Base-by-base conservation (phyloP, 352 stramenopile species). In the Phytophthora pisi region DNA sequence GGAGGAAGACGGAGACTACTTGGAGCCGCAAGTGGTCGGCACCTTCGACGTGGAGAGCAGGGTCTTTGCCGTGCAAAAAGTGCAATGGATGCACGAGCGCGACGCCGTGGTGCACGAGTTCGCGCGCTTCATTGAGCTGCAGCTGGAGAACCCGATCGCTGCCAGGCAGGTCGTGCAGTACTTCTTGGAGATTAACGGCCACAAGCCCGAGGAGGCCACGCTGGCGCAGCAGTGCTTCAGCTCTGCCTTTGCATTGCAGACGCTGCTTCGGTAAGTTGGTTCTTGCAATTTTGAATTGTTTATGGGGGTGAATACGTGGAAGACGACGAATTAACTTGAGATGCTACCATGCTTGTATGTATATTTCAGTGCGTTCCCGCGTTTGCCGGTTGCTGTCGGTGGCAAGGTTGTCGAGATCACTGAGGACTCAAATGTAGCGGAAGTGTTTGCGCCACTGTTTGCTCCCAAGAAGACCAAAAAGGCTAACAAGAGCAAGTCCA, bases 221-320 rank as follows among this genome's bases (percentile, higher is more conserved):
- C 43, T 66, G 15, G 86, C 82, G 7, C 75, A 94, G 68, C 82
- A 93, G 74, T 91, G 82, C 60, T 89, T 92, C 53, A 91, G 86
- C 64, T 80, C 83, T 47, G 86, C 84, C 16, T 95, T 95, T 55
- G 82, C 86, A 0, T 68, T 95, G 20, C 86, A 95, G 60, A 91
- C 85, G 16, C 51, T 93, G n/a, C 54, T 95, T 18, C 73, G 79
- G 76, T 87, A 55, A 51, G 70, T 64, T 31, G 8, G 5, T 47
- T 3, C 3, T 36, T 61, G 43, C 3, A 50, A 24, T n/a, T 4
- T 49, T 49, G 42, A 3, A 26, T 15, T 24, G 58, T 28, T 51
- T 59, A 30, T 26, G 53, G 18, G 26, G 4, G 20, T 52, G 5
- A 28, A 26, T 53, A 5, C 40, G 23, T 36, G n/a, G 20, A 20